A percentile compares a stretch with the other conserved stretches of the same genome.
Conservation (phyloP, 257 asterid species). For the Plantago ovata region DNA sequence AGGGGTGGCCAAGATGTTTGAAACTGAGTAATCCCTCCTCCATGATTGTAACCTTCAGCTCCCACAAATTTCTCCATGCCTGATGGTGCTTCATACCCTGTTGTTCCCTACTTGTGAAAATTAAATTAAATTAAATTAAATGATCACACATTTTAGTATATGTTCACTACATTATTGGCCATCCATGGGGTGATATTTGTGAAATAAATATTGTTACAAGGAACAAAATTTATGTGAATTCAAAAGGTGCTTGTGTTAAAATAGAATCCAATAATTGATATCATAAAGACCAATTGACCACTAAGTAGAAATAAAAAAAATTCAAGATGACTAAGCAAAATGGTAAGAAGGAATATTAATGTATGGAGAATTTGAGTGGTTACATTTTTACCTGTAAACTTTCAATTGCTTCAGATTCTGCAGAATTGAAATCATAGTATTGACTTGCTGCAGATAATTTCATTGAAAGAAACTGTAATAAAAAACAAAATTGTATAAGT, state of each 20-base stretch:
- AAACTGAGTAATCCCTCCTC: conserved; percentile 56
- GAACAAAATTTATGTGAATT: too few relatives aligned
- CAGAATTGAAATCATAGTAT: conserved; percentile 80
- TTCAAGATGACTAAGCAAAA: background rate
- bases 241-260: background rate
- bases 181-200: too few relatives aligned
- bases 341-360: background rate
- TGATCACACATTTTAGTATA: conserved; percentile 18
- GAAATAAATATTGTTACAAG: too few relatives aligned
- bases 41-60: conserved; percentile 40
- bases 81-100: conserved; percentile 57
- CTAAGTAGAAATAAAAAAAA: background rate
- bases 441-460: conserved; percentile 91
- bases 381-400: conserved; percentile 49
- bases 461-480: conserved; percentile 96
- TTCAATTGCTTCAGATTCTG: conserved; percentile 66
- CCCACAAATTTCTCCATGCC: conserved; percentile 55
- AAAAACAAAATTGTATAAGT: background rate
- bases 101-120: conserved; percentile 40
- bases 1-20: conserved; percentile 74
- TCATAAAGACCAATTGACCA: background rate
- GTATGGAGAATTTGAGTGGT: background rate
- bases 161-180: conserved; percentile 6
- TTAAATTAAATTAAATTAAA: too few relatives aligned
- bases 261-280: conserved; percentile 21